Evolutionary conservation across 2,329 filamentous ascomycete species (phyloP).

Genomic region (Pezicula rhizophila): DNA sequence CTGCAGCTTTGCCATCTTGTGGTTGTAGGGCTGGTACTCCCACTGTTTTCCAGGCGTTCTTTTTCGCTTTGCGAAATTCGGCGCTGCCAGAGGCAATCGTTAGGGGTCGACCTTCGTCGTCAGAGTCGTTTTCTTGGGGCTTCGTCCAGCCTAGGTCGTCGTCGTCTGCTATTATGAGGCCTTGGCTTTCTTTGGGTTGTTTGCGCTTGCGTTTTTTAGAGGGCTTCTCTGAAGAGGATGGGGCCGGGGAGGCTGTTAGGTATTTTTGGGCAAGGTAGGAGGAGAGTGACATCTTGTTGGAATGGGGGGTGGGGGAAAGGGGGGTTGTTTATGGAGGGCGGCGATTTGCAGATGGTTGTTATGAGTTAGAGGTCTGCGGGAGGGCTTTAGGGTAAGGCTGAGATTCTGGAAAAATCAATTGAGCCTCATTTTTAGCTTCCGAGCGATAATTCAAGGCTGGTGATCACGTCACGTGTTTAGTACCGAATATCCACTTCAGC

Average conservation of each 20-base stretch:
- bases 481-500: too few relatives aligned
- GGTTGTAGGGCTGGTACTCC: constrained; percentile 34
- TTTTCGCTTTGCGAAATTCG: constrained; percentile 70
- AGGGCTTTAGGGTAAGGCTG: not conserved
- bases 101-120: constrained; percentile 46
- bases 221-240: constrained; percentile 46
- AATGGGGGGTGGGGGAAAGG: not conserved
- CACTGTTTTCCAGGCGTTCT: constrained; percentile 73
- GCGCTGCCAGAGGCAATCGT: constrained; percentile 41
- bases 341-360: not conserved
- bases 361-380: not conserved
- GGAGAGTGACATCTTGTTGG: constrained; percentile 54
- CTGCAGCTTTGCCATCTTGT: constrained; percentile 31
- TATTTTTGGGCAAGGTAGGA: constrained; percentile 91
- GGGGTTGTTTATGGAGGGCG: not conserved
- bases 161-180: constrained; percentile 61
- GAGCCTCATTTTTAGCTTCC: too few relatives aligned
- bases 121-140: constrained; percentile 41
- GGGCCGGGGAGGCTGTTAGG: constrained; percentile 57
- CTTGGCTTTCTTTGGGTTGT: constrained; percentile 35
- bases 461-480: too few relatives aligned
- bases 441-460: too few relatives aligned
- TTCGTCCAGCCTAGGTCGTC: constrained; percentile 38
- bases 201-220: constrained; percentile 61
- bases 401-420: too few relatives aligned